Percentiles rank a stretch among this genome's conserved stretches.
Conservation (phyloP, 129 eudicot species). For the Logfia minima region DNA sequence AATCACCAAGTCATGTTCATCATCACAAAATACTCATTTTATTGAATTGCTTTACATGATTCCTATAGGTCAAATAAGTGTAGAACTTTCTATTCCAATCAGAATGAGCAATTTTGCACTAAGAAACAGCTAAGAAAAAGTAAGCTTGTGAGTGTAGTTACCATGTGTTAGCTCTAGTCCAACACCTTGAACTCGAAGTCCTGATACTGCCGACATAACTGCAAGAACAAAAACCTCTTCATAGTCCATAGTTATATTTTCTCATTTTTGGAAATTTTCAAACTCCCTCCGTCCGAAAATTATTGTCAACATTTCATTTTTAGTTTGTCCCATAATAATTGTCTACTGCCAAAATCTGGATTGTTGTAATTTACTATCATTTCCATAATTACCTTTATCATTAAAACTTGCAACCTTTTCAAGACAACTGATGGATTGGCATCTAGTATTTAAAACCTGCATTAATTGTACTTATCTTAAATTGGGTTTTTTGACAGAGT, state of each 20-base stretch:
- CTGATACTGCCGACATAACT: slow-evolving; percentile 83
- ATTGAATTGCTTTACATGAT: not conserved
- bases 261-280: too few species aligned
- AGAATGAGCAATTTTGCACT: not conserved
- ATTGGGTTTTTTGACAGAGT: not conserved
- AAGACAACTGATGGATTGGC: not conserved
- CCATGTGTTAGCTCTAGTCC: slow-evolving; percentile 50
- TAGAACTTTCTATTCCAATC: not conserved
- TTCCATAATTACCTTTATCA: not conserved
- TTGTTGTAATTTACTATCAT: not conserved
- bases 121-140: not conserved
- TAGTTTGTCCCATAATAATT: not conserved
- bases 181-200: slow-evolving; percentile 54
- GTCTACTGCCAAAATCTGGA: not conserved
- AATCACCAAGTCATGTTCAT: not conserved
- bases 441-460: not conserved
- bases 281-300: too few species aligned
- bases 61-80: not conserved
- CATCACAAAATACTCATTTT: not conserved
- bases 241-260: slow-evolving; percentile 1
- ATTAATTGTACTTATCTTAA: not conserved
- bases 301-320: not conserved
- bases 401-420: not conserved
- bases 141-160: slow-evolving; percentile 28
- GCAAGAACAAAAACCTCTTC: slow-evolving; percentile 23